Evolutionary conservation across 2,329 filamentous ascomycete species (phyloP).

Genomic region (Xylaria polymorpha): DNA sequence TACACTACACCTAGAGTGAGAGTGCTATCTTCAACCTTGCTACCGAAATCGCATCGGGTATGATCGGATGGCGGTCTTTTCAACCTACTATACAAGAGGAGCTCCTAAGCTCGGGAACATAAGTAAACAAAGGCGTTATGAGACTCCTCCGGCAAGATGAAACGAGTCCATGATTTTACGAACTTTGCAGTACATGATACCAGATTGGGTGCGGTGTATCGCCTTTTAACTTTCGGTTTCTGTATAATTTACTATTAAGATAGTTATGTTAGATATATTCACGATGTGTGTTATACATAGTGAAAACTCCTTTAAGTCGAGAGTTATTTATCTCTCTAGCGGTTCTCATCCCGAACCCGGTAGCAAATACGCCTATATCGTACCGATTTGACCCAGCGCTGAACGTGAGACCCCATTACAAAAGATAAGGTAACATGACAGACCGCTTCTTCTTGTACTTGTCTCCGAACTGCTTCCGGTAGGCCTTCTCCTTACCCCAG

Average conservation of each 20-base stretch:
- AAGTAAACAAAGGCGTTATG: slow-evolving; percentile 11
- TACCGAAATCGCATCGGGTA: not conserved
- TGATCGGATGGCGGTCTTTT: not conserved
- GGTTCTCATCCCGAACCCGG: not conserved
- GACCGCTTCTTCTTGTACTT: slow-evolving; percentile 96
- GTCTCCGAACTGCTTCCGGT: slow-evolving; percentile 90
- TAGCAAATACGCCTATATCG: not conserved
- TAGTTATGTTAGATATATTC: slow-evolving; percentile 15
- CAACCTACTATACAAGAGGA: not conserved
- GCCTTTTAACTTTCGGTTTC: slow-evolving; percentile 10
- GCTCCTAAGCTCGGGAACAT: not conserved
- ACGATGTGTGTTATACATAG: not conserved
- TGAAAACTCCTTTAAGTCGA: not conserved
- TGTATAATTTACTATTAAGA: slow-evolving; percentile 24
- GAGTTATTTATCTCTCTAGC: not conserved
- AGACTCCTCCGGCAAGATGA: not conserved
- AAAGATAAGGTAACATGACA: slow-evolving; percentile 81
- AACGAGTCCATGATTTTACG: slow-evolving; percentile 14
- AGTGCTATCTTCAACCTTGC: not conserved
- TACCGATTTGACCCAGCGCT: not conserved
- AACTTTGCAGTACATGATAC: slow-evolving; percentile 7
- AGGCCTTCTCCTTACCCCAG: slow-evolving; percentile 88
- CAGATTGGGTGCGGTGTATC: slow-evolving; percentile 2
- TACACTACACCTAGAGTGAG: not conserved
- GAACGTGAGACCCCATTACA: slow-evolving; percentile 57